phyloP scores from a whole-genome alignment of 257 asterid species.

The Solanum gracilifrons region DNA sequence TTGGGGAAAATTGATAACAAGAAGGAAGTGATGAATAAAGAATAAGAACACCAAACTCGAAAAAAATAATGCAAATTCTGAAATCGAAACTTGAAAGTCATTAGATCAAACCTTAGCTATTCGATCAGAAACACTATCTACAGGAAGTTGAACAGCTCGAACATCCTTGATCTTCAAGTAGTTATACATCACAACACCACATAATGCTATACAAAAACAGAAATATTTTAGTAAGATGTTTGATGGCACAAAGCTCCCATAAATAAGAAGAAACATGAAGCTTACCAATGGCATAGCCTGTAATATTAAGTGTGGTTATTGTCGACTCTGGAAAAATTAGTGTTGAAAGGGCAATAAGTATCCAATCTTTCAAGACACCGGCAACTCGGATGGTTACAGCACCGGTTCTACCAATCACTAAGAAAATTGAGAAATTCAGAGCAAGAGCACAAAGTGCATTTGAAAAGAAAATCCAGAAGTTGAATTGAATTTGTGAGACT shows the following conservation, averaged over 20 bases:
- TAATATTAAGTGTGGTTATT: conserved; percentile 72
- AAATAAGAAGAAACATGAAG: conserved; percentile 1
- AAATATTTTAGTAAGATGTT: neutral
- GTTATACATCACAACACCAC: conserved; percentile 75
- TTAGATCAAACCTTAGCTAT: conserved; percentile 30
- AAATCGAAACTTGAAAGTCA: neutral
- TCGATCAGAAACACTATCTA: conserved; percentile 44
- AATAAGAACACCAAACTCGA: neutral
- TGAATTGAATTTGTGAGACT: conserved; percentile 76
- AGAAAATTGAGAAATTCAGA: conserved; percentile 88
- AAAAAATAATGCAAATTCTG: neutral
- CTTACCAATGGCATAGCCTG: conserved; percentile 95
- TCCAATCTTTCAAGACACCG: conserved; percentile 98
- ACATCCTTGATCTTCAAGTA: conserved; percentile 60
- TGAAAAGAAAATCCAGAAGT: conserved; percentile 92
- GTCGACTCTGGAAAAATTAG: conserved; percentile 87
- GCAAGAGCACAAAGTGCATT: conserved; percentile 93
- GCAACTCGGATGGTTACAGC: conserved; percentile 98
- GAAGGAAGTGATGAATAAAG: neutral
- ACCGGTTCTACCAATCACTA: conserved; percentile 95
- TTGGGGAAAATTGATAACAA: neutral
- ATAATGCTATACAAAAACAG: conserved; percentile 45
- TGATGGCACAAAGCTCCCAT: neutral
- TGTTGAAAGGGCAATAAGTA: conserved; percentile 89
- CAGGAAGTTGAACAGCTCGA: conserved; percentile 36